Conservation (phyloP, 306 rosid species). For the Myrica gale region DNA sequence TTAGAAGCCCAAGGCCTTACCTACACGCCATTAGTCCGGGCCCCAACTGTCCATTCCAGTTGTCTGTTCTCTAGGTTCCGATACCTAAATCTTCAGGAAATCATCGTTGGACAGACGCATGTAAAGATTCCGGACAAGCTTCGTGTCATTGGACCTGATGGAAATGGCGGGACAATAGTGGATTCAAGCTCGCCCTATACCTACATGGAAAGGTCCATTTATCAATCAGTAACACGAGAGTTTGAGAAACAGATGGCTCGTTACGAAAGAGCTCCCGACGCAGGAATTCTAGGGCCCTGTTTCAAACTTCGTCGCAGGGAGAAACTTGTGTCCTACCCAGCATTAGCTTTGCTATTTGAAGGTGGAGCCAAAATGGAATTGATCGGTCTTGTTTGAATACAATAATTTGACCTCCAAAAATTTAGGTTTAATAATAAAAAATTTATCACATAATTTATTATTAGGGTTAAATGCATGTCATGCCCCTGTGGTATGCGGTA, state of each 20-base stretch:
- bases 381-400: too few relatives aligned
- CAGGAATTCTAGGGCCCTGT: slow-evolving; percentile 10
- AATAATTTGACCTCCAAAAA: too few relatives aligned
- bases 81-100: slow-evolving; percentile 8
- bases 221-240: neutral
- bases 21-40: neutral
- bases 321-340: neutral
- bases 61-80: neutral
- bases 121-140: neutral
- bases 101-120: neutral
- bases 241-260: slow-evolving; percentile 1
- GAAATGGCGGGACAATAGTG: neutral
- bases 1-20: neutral
- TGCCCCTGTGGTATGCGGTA: too few relatives aligned
- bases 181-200: neutral
- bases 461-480: too few relatives aligned
- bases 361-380: slow-evolving; percentile 14
- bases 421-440: too few relatives aligned
- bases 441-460: too few relatives aligned
- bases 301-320: neutral
- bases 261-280: neutral
- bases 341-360: neutral
- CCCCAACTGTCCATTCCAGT: neutral
- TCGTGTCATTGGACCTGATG: neutral
- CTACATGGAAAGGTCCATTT: slow-evolving; percentile 6